Base-by-base conservation (phyloP, 495 filamentous ascomycete species). In the Podospora pseudocomata region DNA sequence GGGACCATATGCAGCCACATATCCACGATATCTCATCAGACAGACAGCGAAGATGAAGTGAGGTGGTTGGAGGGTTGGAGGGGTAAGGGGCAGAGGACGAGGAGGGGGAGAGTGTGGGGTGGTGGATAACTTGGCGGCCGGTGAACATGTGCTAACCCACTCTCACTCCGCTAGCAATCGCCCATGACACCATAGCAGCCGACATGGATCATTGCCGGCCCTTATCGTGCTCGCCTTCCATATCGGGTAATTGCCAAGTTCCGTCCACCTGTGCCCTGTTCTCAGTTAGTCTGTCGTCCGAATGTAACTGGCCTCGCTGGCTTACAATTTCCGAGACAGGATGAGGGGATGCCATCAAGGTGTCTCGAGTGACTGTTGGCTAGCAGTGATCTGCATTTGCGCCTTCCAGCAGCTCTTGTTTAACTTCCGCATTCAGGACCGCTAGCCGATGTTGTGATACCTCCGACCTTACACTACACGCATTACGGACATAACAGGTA, bases 221-320 rank as follows among this genome's bases (percentile, higher is more conserved):
- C 72, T 68, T 74, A 71, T 74, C 72, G 60, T 60, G 26, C 54
- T 65, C 57, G 72, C 72, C 72, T 74, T 67, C 72, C 72, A 44
- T 16, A 74, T 71, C 54, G 30, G 65, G 72, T 11, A 68, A 64
- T 56, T 32, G 55, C 61, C 64, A 64, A 69, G 61, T 69, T 58
- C 55, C 55, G 55, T 4, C 23, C n/a, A 26, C 55, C 55, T 58
- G 55, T 58, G n/a, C 55, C n/a, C n/a, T 58, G n/a, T 58, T 19
- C n/a, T 58, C 23, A 19, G n/a, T 20, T 58, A 58, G 23, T 19
- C 55, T 26, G n/a, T 15, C n/a, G 23, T 26, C 55, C 55, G 55
- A 58, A 7, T 58, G n/a, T 26, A 58, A 58, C 55, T 26, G 23
- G n/a, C 23, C 23, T 58, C n/a, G 18, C 55, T 58, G 55, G 55